Conservation (phyloP, 352 stramenopile genomes). For the Stephanocyclus meneghinianus region DNA sequence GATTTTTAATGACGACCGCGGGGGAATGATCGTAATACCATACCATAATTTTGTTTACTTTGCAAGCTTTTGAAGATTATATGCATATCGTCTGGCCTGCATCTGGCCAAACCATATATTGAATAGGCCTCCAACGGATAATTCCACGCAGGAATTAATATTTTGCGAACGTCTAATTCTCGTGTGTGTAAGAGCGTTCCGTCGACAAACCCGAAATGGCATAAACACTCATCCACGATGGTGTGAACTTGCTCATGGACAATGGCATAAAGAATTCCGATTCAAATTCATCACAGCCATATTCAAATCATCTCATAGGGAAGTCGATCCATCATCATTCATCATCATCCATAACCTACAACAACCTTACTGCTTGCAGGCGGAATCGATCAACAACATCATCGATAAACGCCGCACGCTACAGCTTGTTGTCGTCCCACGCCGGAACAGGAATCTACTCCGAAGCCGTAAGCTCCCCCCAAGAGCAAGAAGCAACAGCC, state of each 20-base stretch:
- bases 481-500: no score
- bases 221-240: neutral
- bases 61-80: no score
- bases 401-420: neutral
- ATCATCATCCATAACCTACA: neutral
- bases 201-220: neutral
- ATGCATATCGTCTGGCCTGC: neutral
- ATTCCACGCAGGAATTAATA: conserved; percentile 1
- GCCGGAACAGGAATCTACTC: no score
- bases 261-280: neutral
- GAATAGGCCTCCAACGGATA: conserved; percentile 7
- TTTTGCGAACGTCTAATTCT: neutral
- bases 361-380: neutral
- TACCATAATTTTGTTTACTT: no score
- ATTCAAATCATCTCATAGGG: neutral
- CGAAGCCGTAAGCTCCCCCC: no score
- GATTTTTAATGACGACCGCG: no score
- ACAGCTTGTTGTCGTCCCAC: neutral
- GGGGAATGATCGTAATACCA: no score
- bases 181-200: neutral
- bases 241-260: neutral
- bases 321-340: neutral
- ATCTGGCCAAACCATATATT: neutral
- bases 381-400: neutral
- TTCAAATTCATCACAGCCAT: neutral